These are phyloP conservation scores for Coniochaeta hoffmannii DNA, from an alignment of 2,329 filamentous ascomycete genomes.

Conservation along the genomic window DNA sequence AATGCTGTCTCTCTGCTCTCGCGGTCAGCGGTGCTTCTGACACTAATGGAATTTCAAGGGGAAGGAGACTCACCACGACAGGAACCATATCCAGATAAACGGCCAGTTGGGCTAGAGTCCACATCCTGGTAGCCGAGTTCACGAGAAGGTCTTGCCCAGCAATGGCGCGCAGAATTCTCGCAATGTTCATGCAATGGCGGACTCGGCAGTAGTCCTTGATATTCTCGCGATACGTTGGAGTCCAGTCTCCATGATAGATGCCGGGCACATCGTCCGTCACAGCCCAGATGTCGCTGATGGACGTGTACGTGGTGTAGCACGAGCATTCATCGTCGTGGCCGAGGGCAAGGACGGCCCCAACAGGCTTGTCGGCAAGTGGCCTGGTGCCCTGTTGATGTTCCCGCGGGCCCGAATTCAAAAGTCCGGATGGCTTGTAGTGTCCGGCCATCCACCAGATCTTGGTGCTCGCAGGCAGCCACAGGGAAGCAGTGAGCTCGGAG, in stretches of 20 bases:
- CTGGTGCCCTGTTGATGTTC: slow-evolving; percentile 20
- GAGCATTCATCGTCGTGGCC: slow-evolving; percentile 36
- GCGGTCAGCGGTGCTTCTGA: slow-evolving; percentile 10
- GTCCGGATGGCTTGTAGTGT: slow-evolving; percentile 10
- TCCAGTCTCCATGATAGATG: slow-evolving; percentile 3
- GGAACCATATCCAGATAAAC: slow-evolving; percentile 47
- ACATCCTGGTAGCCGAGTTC: slow-evolving; percentile 59
- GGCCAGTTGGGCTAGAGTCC: slow-evolving; percentile 57
- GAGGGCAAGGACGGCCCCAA: slow-evolving; percentile 31
- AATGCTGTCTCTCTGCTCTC: slow-evolving; percentile 33
- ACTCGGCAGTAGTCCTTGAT: slow-evolving; percentile 56
- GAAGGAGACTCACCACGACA: slow-evolving; percentile 28
- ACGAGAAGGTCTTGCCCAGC: slow-evolving; percentile 43
- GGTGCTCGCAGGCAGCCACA: slow-evolving; percentile 43
- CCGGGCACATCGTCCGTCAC: slow-evolving; percentile 7
- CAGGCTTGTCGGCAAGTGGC: slow-evolving; percentile 16
- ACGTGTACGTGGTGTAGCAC: slow-evolving; percentile 16
- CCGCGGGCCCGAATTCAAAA: slow-evolving; percentile 5
- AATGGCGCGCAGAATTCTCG: slow-evolving; percentile 53
- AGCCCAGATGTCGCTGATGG: slow-evolving; percentile 12
- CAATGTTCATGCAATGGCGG: slow-evolving; percentile 56
- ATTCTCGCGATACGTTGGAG: slow-evolving; percentile 21
- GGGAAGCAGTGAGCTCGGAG: slow-evolving; percentile 20
- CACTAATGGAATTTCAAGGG: background rate
- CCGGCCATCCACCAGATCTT: slow-evolving; percentile 32